Evolutionary conservation across 1,139 yeast genomes (phyloP).

Genomic region (Scheffersomyces insectosa): DNA sequence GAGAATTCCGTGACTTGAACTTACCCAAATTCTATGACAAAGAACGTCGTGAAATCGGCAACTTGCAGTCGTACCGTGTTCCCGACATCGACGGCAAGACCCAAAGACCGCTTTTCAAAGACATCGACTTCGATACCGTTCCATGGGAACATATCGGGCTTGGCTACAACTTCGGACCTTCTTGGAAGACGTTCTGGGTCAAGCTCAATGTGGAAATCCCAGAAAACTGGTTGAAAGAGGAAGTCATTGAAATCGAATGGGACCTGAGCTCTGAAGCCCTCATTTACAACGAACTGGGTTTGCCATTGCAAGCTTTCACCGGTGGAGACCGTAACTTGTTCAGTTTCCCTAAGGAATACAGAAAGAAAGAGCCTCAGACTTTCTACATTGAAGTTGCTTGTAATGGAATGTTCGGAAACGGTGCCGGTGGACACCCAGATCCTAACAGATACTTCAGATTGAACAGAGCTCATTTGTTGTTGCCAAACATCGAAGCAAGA

Average conservation of each 20-base stretch:
- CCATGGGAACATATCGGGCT: conserved; percentile 62
- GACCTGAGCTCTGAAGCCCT: conserved; percentile 87
- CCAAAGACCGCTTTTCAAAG: conserved; percentile 73
- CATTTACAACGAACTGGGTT: conserved; percentile 65
- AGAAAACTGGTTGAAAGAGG: conserved; percentile 49
- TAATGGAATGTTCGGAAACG: conserved; percentile 92
- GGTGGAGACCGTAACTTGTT: conserved; percentile 84
- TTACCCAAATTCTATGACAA: conserved; percentile 81
- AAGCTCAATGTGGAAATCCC: conserved; percentile 66
- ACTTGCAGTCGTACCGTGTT: conserved; percentile 60
- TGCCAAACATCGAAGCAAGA: conserved; percentile 80
- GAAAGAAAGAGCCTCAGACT: conserved; percentile 44
- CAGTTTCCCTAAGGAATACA: conserved; percentile 56
- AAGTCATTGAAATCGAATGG: conserved; percentile 70
- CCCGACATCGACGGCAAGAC: conserved; percentile 55
- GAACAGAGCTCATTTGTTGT: conserved; percentile 70
- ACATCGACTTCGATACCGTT: conserved; percentile 48
- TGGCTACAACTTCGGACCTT: conserved; percentile 87
- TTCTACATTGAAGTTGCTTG: conserved; percentile 90
- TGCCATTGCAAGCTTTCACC: conserved; percentile 79
- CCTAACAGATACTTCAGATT: conserved; percentile 74
- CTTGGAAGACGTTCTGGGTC: conserved; percentile 98
- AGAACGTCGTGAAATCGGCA: conserved; percentile 50
- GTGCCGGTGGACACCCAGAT: conserved; percentile 59
- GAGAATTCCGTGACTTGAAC: conserved; percentile 68